Percentiles rank a stretch among this genome's conserved stretches.
Conservation (phyloP, 2,329 filamentous ascomycete genomes). For the Camptophora hylomeconis region DNA sequence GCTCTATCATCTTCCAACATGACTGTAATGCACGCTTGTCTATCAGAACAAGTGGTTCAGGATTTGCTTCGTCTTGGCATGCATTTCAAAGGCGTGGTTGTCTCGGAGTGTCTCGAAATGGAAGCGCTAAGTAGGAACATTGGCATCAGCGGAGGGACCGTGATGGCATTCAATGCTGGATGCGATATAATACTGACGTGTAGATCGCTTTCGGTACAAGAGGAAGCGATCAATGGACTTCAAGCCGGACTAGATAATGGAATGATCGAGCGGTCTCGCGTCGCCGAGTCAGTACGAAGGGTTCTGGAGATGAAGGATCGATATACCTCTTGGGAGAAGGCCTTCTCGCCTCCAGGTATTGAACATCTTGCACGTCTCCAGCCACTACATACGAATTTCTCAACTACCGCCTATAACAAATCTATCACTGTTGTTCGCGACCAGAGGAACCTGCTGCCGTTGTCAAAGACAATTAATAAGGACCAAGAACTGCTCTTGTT, state of each 20-base stretch:
- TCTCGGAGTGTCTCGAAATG: conserved; percentile 95
- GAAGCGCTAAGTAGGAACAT: conserved; percentile 90
- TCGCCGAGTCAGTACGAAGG: conserved; percentile 66
- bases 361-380: conserved; percentile 67
- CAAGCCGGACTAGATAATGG: conserved; percentile 83
- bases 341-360: conserved; percentile 73
- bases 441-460: conserved; percentile 69
- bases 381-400: conserved; percentile 66
- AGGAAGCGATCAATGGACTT: conserved; percentile 81
- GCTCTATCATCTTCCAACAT: conserved; percentile 83
- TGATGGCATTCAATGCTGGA: conserved; percentile 94
- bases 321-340: conserved; percentile 83
- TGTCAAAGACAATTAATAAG: conserved; percentile 67
- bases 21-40: conserved; percentile 88
- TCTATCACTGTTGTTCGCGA: conserved; percentile 90
- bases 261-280: conserved; percentile 68
- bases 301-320: conserved; percentile 69
- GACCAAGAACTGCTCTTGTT: conserved; percentile 82
- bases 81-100: conserved; percentile 79
- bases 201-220: conserved; percentile 73
- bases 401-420: conserved; percentile 74
- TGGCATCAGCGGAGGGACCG: conserved; percentile 88
- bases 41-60: conserved; percentile 87
- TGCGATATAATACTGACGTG: conserved; percentile 87
- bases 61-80: conserved; percentile 78